A percentile compares a stretch with the other conserved stretches of the same genome.
phyloP scores from a whole-genome alignment of 1,284 basidiomycete species.

The Xanthoconium separans region DNA sequence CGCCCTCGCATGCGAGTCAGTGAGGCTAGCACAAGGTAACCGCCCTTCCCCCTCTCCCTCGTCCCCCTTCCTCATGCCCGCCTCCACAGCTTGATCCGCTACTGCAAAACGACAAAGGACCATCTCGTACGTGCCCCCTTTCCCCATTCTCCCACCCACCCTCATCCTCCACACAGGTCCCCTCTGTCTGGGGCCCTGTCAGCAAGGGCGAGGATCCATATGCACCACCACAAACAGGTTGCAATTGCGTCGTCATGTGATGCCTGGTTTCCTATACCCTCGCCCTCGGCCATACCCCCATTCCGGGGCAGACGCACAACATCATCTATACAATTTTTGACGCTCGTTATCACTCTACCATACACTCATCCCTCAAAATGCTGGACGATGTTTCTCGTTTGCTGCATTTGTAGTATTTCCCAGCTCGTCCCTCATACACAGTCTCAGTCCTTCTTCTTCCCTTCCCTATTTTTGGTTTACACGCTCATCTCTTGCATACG shows the following conservation, averaged over 20 bases:
- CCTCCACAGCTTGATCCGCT: conserved; percentile 65
- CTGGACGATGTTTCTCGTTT: conserved; percentile 20
- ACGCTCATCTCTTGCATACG: conserved; percentile 14
- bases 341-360: conserved; percentile 31
- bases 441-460: conserved; percentile 6
- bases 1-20: conserved; percentile 73
- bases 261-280: conserved; percentile 31
- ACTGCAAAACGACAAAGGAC: conserved; percentile 73
- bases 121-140: conserved; percentile 52
- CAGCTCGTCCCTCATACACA: conserved; percentile 7
- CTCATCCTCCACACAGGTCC: conserved; percentile 50
- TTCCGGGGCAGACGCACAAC: conserved; percentile 15
- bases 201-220: conserved; percentile 89
- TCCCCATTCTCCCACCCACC: not conserved
- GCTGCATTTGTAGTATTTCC: conserved; percentile 24
- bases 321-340: conserved; percentile 23
- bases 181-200: conserved; percentile 92
- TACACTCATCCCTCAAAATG: conserved; percentile 27
- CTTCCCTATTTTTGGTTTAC: conserved; percentile 25
- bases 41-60: not conserved
- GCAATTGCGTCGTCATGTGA: conserved; percentile 35
- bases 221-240: conserved; percentile 53
- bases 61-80: not conserved
- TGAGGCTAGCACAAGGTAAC: conserved; percentile 71
- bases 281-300: conserved; percentile 30